Conservation (phyloP, 768 basidiomycete species). For the Clitopilus hobsonii region DNA sequence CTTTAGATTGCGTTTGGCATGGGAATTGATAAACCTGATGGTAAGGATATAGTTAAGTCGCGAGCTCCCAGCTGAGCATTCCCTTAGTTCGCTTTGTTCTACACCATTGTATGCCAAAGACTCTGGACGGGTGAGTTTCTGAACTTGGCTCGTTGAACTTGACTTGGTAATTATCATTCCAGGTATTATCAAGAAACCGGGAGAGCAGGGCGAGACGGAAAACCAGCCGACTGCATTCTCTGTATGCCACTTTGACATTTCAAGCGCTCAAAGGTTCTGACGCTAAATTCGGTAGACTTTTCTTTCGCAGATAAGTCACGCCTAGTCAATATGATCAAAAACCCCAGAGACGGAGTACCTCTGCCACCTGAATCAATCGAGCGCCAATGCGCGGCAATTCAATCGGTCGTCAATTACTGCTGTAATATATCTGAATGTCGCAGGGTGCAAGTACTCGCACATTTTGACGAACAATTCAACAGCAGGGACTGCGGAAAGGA, state of each 20-base stretch:
- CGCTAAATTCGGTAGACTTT: constrained; percentile 55
- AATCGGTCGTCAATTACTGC: constrained; percentile 76
- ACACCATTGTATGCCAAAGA: constrained; percentile 77
- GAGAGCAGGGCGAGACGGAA: constrained; percentile 89
- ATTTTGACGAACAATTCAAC: constrained; percentile 83
- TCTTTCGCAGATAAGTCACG: constrained; percentile 50
- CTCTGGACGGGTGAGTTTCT: constrained; percentile 76
- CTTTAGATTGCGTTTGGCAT: constrained; percentile 91
- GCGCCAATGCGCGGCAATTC: constrained; percentile 60
- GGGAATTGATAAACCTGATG: constrained; percentile 89
- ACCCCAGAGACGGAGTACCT: constrained; percentile 36
- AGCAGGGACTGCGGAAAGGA: constrained; percentile 42
- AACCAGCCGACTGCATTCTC: constrained; percentile 78
- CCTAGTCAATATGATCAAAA: constrained; percentile 58
- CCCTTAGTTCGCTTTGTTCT: constrained; percentile 86
- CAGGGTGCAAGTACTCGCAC: constrained; percentile 79
- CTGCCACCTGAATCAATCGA: constrained; percentile 51
- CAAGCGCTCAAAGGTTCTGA: constrained; percentile 3
- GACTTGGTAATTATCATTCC: no score
- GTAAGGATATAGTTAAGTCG: no score
- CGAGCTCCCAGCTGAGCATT: no score
- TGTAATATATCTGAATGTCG: constrained; percentile 81
- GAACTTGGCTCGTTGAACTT: neutral
- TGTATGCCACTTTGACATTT: constrained; percentile 45
- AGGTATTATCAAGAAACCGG: constrained; percentile 97